Evolutionary conservation across 768 basidiomycete genomes (phyloP), one percentile per base, ranked within the genome.

Genomic region (Lentinula raphanica): DNA sequence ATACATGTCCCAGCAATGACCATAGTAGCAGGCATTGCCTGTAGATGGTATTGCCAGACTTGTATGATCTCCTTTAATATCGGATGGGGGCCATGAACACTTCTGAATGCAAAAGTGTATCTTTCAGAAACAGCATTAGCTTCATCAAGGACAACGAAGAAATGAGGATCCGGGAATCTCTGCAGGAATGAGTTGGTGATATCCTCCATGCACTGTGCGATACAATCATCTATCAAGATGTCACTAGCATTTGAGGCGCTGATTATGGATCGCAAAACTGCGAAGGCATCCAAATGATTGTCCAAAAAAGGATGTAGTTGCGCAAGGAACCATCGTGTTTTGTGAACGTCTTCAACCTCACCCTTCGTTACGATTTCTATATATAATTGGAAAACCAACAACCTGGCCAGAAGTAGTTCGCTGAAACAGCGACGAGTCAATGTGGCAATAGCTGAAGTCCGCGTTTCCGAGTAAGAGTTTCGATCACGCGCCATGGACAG

Each of bases 61-160:
- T 49, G 58, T 19, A 58, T 27, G 8, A 58, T 38, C 45, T 50
- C 58, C 28, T 58, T 58, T 17, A 58, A 39, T 3, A 58, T 27
- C 9, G 58, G 58, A 45, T 58, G 53, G 21, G 17, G 40, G 2
- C 49, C 58, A n/a, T n/a, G 11, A 9, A 51, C 46, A 19, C 53
- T 49, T 29, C 17, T 27, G 21, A 58, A 58, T 8, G 58, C 32
- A 3, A 23, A 17, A 5, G 7, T 8, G 25, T 50, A 21, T 19
- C 23, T 32, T 28, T 38, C 13, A 8, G 58, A 48, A 35, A 49
- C 36, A 3, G 39, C 36, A 51, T 58, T 58, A 15, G 49, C 58
- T 31, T 58, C 58, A 31, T 58, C 58, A 5, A 58, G 28, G 3
- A 35, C 49, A 31, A 58, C 44, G 32, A 58, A 42, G 28, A 48